phyloP scores from a whole-genome alignment of 768 basidiomycete genomes.

The Macrocybe gigantea region DNA sequence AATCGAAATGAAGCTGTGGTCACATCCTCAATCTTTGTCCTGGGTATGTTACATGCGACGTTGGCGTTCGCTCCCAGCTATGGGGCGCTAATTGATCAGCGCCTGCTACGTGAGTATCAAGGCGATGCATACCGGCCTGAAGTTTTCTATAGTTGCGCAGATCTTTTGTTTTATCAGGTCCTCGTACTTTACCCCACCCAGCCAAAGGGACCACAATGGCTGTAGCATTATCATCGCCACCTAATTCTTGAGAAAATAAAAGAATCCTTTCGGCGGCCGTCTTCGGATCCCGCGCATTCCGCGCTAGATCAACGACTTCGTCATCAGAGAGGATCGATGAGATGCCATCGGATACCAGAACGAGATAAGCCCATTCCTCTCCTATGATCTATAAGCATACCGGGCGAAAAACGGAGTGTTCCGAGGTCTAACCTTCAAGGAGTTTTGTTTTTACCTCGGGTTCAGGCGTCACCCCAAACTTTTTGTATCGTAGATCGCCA shows the following conservation, averaged over 20 bases:
- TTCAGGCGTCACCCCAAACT: conserved; percentile 88
- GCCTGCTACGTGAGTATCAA: conserved; percentile 1
- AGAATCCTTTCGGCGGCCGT: conserved; percentile 80
- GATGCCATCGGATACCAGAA: conserved; percentile 91
- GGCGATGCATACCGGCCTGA: conserved; percentile 46
- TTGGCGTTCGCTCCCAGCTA: conserved; percentile 64
- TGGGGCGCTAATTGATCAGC: conserved; percentile 2
- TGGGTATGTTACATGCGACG: conserved; percentile 48
- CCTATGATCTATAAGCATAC: conserved; percentile 35
- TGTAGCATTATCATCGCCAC: conserved; percentile 88
- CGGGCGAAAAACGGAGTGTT: not conserved
- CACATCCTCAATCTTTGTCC: too few species aligned
- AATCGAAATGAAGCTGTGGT: too few species aligned
- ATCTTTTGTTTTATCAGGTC: conserved; percentile 76
- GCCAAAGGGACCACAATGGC: conserved; percentile 86
- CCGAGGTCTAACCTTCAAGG: conserved; percentile 50
- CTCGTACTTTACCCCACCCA: conserved; percentile 83
- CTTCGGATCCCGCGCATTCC: conserved; percentile 65
- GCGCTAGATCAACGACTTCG: conserved; percentile 88
- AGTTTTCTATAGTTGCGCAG: conserved; percentile 74
- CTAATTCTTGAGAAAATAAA: conserved; percentile 80
- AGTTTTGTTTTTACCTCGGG: conserved; percentile 79
- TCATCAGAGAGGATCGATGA: conserved; percentile 89
- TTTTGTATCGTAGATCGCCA: conserved; percentile 86
- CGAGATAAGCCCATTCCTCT: conserved; percentile 77